Conservation (phyloP, 495 filamentous ascomycete species). For the Pyrenula aspistea region DNA sequence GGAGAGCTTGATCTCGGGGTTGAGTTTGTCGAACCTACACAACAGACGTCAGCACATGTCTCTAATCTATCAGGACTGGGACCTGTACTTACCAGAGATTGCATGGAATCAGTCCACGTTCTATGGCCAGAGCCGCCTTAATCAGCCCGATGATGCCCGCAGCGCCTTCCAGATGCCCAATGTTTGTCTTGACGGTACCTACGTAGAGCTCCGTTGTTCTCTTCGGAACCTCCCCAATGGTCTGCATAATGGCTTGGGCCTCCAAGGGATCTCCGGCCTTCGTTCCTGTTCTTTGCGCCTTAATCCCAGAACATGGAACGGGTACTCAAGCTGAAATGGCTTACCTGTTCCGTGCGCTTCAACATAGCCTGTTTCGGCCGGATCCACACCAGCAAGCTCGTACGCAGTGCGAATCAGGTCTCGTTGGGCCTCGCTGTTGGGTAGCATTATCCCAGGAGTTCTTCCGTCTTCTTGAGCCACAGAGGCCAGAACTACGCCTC, state of each 20-base stretch:
- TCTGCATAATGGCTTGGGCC: slow-evolving; percentile 12
- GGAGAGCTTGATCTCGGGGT: neutral
- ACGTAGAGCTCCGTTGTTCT: slow-evolving; percentile 6
- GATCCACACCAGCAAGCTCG: slow-evolving; percentile 26
- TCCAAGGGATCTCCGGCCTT: slow-evolving; percentile 40
- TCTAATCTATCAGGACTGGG: slow-evolving; percentile 13
- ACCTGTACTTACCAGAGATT: slow-evolving; percentile 7
- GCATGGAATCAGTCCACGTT: slow-evolving; percentile 11
- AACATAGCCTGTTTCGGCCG: slow-evolving; percentile 10
- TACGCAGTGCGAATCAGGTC: slow-evolving; percentile 41
- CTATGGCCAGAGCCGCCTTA: slow-evolving; percentile 14
- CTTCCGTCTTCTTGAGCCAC: slow-evolving; percentile 30
- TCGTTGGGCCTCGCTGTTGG: slow-evolving; percentile 43
- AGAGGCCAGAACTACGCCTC: slow-evolving; percentile 30
- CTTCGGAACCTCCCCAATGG: neutral
- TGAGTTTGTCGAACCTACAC: neutral
- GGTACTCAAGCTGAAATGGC: too few relatives aligned
- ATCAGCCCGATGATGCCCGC: slow-evolving; percentile 9
- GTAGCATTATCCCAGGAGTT: slow-evolving; percentile 44
- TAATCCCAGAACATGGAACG: slow-evolving; percentile 14
- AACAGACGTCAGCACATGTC: slow-evolving; percentile 6
- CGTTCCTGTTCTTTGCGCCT: slow-evolving; percentile 42
- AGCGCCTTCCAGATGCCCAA: slow-evolving; percentile 20
- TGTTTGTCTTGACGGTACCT: slow-evolving; percentile 25
- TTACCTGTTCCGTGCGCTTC: slow-evolving; percentile 39